These are phyloP conservation scores for Phlyctochytrium planicorne DNA, from an alignment of 192 early-diverging fungal genomes.

Conservation along the genomic window DNA sequence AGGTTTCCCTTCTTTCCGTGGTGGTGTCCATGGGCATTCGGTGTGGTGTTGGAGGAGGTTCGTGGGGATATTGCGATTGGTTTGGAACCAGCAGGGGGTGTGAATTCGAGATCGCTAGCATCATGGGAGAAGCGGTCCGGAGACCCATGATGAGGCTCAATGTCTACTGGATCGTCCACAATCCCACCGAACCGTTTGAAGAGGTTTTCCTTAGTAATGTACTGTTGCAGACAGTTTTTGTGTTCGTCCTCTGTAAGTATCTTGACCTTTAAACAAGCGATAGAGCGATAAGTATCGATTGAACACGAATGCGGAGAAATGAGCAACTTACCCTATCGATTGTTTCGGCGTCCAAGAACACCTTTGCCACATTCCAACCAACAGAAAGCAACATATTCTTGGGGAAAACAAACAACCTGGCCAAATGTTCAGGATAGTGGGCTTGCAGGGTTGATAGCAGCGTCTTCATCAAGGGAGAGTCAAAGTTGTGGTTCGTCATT, in stretches of 20 bases:
- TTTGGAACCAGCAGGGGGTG: too few species aligned
- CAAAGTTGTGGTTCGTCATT: conserved; percentile 25
- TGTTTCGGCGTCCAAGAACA: conserved; percentile 26
- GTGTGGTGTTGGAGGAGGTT: too few species aligned
- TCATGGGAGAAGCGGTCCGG: too few species aligned
- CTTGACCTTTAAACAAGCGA: not conserved
- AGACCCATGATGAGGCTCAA: too few species aligned
- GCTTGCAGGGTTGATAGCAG: conserved; percentile 22
- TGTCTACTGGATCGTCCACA: too few species aligned
- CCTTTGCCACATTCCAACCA: conserved; percentile 30
- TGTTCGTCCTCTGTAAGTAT: not conserved
- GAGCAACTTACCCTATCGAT: not conserved
- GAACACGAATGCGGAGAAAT: not conserved
- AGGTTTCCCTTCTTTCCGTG: too few species aligned
- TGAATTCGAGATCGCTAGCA: too few species aligned
- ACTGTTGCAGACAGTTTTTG: not conserved
- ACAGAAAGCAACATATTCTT: conserved; percentile 28
- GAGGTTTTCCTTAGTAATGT: not conserved
- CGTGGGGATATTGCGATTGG: too few species aligned
- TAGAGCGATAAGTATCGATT: not conserved
- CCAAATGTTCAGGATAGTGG: conserved; percentile 30
- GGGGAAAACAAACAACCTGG: conserved; percentile 29
- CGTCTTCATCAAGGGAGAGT: conserved; percentile 26
- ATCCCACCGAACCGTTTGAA: conserved; percentile 1
- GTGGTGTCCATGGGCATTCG: too few species aligned